A percentile compares a stretch with the other conserved stretches of the same genome.
Conservation (phyloP, 306 rosid genomes). For the Inga leiocalycina region DNA sequence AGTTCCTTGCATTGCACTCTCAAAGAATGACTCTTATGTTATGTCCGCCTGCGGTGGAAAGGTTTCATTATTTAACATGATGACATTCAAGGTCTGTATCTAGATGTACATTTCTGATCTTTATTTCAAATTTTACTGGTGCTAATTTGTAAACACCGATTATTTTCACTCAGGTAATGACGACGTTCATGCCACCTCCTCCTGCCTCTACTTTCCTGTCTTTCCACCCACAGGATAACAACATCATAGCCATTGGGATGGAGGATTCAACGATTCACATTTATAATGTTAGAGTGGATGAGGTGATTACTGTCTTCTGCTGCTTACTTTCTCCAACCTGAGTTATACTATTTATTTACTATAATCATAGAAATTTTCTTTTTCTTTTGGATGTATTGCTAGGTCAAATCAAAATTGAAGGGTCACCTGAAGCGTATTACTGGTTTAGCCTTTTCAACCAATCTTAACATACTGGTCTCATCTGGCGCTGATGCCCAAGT, state of each 20-base stretch:
- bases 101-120: slow-evolving; percentile 10
- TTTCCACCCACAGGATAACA: slow-evolving; percentile 85
- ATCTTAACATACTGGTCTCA: slow-evolving; percentile 75
- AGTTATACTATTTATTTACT: slow-evolving; percentile 2
- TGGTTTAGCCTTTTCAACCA: slow-evolving; percentile 84
- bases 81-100: slow-evolving; percentile 71
- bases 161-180: slow-evolving; percentile 64
- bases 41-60: slow-evolving; percentile 90
- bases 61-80: slow-evolving; percentile 78
- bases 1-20: slow-evolving; percentile 80
- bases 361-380: background rate
- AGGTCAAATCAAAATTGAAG: slow-evolving; percentile 84
- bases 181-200: slow-evolving; percentile 74
- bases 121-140: slow-evolving; percentile 25
- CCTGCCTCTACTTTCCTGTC: slow-evolving; percentile 84
- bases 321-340: background rate
- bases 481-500: slow-evolving; percentile 93
- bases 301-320: slow-evolving; percentile 52
- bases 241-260: slow-evolving; percentile 92
- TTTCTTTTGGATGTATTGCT: slow-evolving; percentile 26
- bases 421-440: slow-evolving; percentile 82
- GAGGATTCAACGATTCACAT: slow-evolving; percentile 85
- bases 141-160: background rate
- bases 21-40: slow-evolving; percentile 85
- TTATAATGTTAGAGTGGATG: slow-evolving; percentile 71